phyloP scores from a whole-genome alignment of 495 filamentous ascomycete species.

The Penicillium nucicola region DNA sequence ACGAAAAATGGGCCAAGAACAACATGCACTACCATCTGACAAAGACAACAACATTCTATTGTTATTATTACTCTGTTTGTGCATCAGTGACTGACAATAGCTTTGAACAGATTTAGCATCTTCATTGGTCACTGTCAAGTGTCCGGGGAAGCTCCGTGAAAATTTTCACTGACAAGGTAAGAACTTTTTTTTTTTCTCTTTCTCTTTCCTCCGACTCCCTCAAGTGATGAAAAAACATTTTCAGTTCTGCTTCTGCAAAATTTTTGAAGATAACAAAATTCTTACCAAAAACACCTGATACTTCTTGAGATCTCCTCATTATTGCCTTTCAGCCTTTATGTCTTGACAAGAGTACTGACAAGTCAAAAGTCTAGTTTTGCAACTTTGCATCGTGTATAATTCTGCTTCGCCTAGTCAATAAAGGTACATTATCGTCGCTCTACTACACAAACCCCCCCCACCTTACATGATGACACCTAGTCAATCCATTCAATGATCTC shows the following conservation, averaged over 20 bases:
- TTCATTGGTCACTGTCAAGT: neutral
- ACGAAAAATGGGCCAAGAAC: constrained; percentile 84
- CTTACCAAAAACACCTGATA: constrained; percentile 72
- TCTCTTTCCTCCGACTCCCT: constrained; percentile 4
- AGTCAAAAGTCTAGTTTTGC: constrained; percentile 15
- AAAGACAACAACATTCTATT: constrained; percentile 21
- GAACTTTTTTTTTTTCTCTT: constrained; percentile 8
- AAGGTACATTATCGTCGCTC: constrained; percentile 9
- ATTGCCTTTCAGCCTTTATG: neutral
- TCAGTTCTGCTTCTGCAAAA: constrained; percentile 97
- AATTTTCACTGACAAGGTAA: constrained; percentile 14
- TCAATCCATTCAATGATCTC: constrained; percentile 99
- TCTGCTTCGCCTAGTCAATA: neutral
- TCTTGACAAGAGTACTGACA: constrained; percentile 4
- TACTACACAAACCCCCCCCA: constrained; percentile 2
- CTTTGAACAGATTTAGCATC: constrained; percentile 7
- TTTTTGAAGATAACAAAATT: constrained; percentile 71
- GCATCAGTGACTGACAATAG: constrained; percentile 15
- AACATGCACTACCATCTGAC: constrained; percentile 99
- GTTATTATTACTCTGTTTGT: constrained; percentile 1
- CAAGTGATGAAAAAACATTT: constrained; percentile 73
- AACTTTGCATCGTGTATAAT: neutral
- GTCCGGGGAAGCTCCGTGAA: constrained; percentile 5
- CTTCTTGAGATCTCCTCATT: neutral
- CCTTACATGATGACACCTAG: constrained; percentile 85